Conservation (phyloP, 306 rosid species). For the Psophocarpus tetragonolobus region DNA sequence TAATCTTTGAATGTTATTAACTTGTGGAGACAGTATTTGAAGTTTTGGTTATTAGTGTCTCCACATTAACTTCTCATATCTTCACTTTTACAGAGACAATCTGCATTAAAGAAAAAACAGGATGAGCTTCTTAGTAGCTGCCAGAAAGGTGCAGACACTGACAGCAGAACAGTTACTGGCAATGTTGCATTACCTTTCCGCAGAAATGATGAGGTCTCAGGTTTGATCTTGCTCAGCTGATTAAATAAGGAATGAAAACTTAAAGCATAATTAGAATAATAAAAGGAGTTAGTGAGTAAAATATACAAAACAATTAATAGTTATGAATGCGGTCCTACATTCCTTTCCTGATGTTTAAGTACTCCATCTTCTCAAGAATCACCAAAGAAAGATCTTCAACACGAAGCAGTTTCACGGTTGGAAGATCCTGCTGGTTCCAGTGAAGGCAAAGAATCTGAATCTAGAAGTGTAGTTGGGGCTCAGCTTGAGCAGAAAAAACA, state of each 20-base stretch:
- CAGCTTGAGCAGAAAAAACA: slow-evolving; percentile 33
- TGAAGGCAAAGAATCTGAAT: slow-evolving; percentile 31
- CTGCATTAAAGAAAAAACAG: slow-evolving; percentile 71
- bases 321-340: slow-evolving; percentile 42
- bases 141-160: slow-evolving; percentile 33
- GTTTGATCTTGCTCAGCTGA: slow-evolving; percentile 62
- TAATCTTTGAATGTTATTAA: not conserved
- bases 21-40: not conserved
- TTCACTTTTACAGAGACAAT: slow-evolving; percentile 42
- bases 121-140: slow-evolving; percentile 50
- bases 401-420: slow-evolving; percentile 42
- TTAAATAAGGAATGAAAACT: slow-evolving; percentile 28
- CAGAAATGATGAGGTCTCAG: slow-evolving; percentile 63
- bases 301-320: slow-evolving; percentile 7
- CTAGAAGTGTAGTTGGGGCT: slow-evolving; percentile 26
- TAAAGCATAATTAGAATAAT: slow-evolving; percentile 16
- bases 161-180: slow-evolving; percentile 9
- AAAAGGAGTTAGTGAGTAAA: not conserved
- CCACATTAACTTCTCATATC: not conserved
- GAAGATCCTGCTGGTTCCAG: slow-evolving; percentile 25
- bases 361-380: slow-evolving; percentile 71
- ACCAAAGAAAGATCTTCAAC: slow-evolving; percentile 43
- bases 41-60: not conserved
- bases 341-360: slow-evolving; percentile 64
- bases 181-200: slow-evolving; percentile 42